phyloP scores from a whole-genome alignment of 163 green algal genomes.

The Smithsoniella earleae region DNA sequence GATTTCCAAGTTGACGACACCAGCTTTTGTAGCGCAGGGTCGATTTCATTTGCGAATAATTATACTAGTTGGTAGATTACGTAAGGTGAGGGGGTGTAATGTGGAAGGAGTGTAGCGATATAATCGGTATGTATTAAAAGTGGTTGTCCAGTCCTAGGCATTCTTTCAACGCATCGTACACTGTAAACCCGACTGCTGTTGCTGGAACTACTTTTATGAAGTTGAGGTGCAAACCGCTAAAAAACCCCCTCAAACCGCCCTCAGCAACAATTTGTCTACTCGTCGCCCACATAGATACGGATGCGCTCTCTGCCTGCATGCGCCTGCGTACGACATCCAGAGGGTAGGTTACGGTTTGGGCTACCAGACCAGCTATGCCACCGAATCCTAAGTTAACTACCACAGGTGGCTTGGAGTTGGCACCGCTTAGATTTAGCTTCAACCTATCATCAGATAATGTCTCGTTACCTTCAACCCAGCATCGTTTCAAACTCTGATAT shows the following conservation, averaged over 20 bases:
- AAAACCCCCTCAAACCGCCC: slow-evolving; percentile 50
- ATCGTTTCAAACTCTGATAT: slow-evolving; percentile 74
- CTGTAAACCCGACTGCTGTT: slow-evolving; percentile 77
- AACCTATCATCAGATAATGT: too few relatives aligned
- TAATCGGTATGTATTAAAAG: too few relatives aligned
- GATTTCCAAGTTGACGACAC: too few relatives aligned
- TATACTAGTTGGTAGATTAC: too few relatives aligned
- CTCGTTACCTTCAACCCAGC: slow-evolving; percentile 33
- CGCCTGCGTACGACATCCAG: slow-evolving; percentile 65
- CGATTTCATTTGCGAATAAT: too few relatives aligned
- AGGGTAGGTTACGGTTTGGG: slow-evolving; percentile 55
- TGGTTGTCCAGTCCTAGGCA: slow-evolving; percentile 25
- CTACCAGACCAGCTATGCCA: slow-evolving; percentile 45
- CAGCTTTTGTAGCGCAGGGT: too few relatives aligned
- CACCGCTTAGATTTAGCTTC: too few relatives aligned
- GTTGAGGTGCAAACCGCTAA: slow-evolving; percentile 69
- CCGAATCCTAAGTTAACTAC: slow-evolving; percentile 60
- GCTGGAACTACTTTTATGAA: slow-evolving; percentile 69
- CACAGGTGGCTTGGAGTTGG: slow-evolving; percentile 63
- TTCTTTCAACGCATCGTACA: slow-evolving; percentile 64
- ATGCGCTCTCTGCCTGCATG: slow-evolving; percentile 66
- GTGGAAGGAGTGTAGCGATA: too few relatives aligned
- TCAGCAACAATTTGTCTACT: slow-evolving; percentile 29
- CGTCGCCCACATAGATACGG: slow-evolving; percentile 31
- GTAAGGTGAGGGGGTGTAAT: too few relatives aligned